Evolutionary conservation across 2,329 filamentous ascomycete genomes (phyloP).

Genomic region (Coccinonectria pachysandricola): DNA sequence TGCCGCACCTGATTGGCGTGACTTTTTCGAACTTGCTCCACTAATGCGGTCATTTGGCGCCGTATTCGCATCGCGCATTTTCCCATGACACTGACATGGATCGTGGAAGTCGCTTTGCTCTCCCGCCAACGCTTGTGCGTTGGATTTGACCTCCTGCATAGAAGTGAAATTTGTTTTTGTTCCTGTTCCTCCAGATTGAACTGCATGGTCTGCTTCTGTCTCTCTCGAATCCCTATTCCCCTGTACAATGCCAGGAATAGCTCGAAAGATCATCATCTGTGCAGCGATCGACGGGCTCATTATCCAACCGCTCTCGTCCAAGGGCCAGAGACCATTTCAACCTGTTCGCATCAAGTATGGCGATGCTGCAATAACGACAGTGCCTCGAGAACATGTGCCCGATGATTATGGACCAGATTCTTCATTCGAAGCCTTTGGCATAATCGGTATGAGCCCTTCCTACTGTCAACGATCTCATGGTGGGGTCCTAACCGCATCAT

Average conservation of each 20-base stretch:
- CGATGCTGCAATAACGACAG: constrained; percentile 37
- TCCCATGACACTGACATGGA: constrained; percentile 5
- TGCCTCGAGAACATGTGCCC: constrained; percentile 34
- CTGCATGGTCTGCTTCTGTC: too few relatives aligned
- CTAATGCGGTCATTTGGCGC: constrained; percentile 12
- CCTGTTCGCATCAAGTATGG: constrained; percentile 63
- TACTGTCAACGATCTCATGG: constrained; percentile 5
- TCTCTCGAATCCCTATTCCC: too few relatives aligned
- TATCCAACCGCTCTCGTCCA: constrained; percentile 58
- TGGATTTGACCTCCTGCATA: constrained; percentile 4
- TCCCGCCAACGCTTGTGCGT: too few relatives aligned
- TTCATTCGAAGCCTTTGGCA: constrained; percentile 50
- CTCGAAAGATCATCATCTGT: constrained; percentile 70
- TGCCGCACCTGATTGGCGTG: constrained; percentile 10
- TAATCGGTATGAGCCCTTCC: constrained; percentile 37
- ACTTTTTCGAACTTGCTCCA: constrained; percentile 17
- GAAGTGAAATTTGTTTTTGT: constrained; percentile 1
- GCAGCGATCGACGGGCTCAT: constrained; percentile 76
- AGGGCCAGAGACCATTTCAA: constrained; percentile 44
- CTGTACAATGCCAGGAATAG: constrained; percentile 59
- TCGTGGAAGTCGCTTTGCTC: too few relatives aligned
- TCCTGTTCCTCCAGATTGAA: constrained; percentile 4
- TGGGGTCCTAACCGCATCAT: constrained; percentile 4
- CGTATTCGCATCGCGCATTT: constrained; percentile 10
- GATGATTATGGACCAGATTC: constrained; percentile 34